Evolutionary conservation across 208 protist species (phyloP), one percentile per base, ranked within the genome.

Genomic region (Novymonas esmeraldas): DNA sequence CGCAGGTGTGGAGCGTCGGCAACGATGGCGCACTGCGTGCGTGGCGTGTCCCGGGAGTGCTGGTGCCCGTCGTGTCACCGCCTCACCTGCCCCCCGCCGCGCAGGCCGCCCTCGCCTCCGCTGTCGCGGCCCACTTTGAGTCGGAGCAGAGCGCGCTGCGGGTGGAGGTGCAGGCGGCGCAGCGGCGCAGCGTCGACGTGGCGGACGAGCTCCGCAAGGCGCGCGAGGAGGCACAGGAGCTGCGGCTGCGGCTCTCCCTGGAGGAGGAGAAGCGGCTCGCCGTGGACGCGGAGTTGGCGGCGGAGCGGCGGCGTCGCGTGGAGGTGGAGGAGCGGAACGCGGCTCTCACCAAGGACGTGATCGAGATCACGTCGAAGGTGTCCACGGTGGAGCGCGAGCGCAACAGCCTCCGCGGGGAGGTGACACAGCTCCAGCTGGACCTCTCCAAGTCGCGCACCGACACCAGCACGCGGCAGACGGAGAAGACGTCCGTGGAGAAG

Each of bases 181-280:
- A 49, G 29, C 50, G 46, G n/a, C 24, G 33, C 6, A 58, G 66
- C 6, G 36, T 73, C 14, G 41, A 76, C 46, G 20, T 80, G 7
- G 18, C 50, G 36, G 84, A 88, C 36, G 69, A 87, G 34, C 51
- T 95, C 14, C 78, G 71, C 22, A 48, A 59, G 28, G 48, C 69
- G 9, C 71, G 68, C 2, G 81, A 92, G 48, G 89, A 95, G 71
- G 73, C 70, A 31, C 89, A 95, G 56, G 89, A 95, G 74, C 41
- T 92, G 57, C 89, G 84, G 18, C 68, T 91, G 41, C 75, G 78
- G 0, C n/a, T 84, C n/a, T 24, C 55, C 14, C 71, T 41, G 26
- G 38, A 69, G 20, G 81, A 95, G 42, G 66, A 84, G 49, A 60
- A 60, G 20, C 20, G 79, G 16, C 62, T 78, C 20, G 50, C 65